Conservation (phyloP, 495 filamentous ascomycete genomes). For the Trypethelium eluteriae region DNA sequence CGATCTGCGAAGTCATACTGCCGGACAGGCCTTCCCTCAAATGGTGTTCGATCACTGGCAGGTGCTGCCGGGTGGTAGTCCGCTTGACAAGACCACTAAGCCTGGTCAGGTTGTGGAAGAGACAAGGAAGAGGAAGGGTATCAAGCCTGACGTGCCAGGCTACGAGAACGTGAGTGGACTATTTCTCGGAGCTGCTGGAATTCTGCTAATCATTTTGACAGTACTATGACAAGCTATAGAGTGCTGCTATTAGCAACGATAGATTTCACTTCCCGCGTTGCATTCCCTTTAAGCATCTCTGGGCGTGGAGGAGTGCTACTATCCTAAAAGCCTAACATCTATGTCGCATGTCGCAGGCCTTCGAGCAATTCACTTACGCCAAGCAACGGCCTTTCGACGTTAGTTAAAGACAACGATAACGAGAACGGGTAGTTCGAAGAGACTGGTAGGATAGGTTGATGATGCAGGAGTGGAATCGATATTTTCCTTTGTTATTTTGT, state of each 20-base stretch:
- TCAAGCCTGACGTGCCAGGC: conserved; percentile 88
- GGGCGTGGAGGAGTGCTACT: background rate
- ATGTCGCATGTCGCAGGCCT: background rate
- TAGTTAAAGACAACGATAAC: background rate
- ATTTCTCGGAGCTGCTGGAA: background rate
- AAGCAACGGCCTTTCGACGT: background rate
- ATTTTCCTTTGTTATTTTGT: conserved; percentile 1
- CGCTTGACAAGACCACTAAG: conserved; percentile 78
- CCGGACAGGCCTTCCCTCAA: conserved; percentile 98
- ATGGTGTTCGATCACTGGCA: conserved; percentile 98
- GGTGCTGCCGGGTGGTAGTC: conserved; percentile 85
- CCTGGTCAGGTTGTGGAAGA: conserved; percentile 74
- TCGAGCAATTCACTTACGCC: background rate
- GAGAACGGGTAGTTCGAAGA: background rate
- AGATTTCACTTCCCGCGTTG: conserved; percentile 9
- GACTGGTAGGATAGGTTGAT: background rate
- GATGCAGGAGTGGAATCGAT: background rate
- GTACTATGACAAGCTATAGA: conserved; percentile 99
- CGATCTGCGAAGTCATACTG: conserved; percentile 87
- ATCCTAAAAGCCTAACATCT: background rate
- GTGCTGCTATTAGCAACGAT: conserved; percentile 16
- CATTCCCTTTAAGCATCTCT: background rate
- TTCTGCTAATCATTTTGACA: conserved; percentile 50
- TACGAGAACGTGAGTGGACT: conserved; percentile 78
- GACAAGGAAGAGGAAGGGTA: conserved; percentile 98